Conservation (phyloP, 2,329 filamentous ascomycete species). For the Aspergillus intermedius region DNA sequence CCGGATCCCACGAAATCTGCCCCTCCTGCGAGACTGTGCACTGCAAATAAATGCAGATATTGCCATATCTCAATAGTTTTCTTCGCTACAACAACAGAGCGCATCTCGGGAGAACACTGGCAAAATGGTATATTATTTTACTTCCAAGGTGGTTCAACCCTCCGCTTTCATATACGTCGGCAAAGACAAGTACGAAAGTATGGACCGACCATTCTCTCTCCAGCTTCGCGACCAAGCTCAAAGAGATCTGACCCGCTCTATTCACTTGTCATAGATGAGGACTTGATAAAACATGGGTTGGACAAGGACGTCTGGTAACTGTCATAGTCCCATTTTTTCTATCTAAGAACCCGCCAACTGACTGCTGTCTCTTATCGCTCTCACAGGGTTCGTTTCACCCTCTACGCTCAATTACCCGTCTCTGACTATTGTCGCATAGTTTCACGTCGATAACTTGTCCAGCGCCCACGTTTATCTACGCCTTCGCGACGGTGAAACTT, state of each 20-base stretch:
- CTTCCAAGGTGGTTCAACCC: constrained; percentile 73
- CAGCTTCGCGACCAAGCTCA: constrained; percentile 1
- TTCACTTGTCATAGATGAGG: constrained; percentile 63
- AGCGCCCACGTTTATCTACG: constrained; percentile 95
- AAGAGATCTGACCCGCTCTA: constrained; percentile 9
- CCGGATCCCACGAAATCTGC: too few relatives aligned
- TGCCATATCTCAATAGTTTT: too few relatives aligned
- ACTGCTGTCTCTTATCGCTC: constrained; percentile 3
- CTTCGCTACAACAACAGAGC: too few relatives aligned
- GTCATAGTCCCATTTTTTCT: neutral
- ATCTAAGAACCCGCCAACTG: constrained; percentile 2
- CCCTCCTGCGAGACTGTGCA: too few relatives aligned
- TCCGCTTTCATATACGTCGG: constrained; percentile 88
- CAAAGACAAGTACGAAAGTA: constrained; percentile 99
- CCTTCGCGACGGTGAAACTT: constrained; percentile 67
- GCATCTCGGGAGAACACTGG: too few relatives aligned
- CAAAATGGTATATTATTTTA: constrained; percentile 87
- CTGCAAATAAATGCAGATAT: too few relatives aligned
- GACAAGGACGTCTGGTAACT: constrained; percentile 87
- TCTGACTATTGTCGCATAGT: constrained; percentile 46
- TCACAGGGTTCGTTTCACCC: constrained; percentile 25
- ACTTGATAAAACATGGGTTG: constrained; percentile 88
- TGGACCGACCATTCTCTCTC: constrained; percentile 7
- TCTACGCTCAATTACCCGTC: neutral
- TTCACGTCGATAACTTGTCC: constrained; percentile 95